Evolutionary conservation across 129 eudicot genomes (phyloP).

Genomic region (Flaveria sonorensis): DNA sequence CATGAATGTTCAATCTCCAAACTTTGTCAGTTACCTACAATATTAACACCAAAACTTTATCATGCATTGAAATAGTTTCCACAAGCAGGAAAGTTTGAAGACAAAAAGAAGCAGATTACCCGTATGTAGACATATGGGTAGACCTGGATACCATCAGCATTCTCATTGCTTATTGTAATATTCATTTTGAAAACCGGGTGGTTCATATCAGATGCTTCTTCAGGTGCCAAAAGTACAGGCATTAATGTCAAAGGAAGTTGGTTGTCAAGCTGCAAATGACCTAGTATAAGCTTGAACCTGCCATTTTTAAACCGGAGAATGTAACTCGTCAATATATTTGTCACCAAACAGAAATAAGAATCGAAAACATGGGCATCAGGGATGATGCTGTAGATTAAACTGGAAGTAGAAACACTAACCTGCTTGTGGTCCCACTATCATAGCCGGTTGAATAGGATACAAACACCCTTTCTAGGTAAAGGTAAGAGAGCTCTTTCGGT

Average conservation of each 20-base stretch:
- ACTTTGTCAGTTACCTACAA: slow-evolving; percentile 76
- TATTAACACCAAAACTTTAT: slow-evolving; percentile 19
- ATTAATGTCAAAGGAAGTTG: slow-evolving; percentile 91
- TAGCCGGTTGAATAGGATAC: slow-evolving; percentile 89
- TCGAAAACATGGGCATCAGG: neutral
- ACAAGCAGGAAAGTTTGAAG: slow-evolving; percentile 15
- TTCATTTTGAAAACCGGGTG: slow-evolving; percentile 96
- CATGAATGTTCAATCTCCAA: slow-evolving; percentile 92
- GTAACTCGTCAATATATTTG: neutral
- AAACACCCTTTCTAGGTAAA: slow-evolving; percentile 77
- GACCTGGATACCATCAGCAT: slow-evolving; percentile 78
- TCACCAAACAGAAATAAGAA: slow-evolving; percentile 10
- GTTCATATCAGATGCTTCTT: slow-evolving; percentile 69
- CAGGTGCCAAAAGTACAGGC: slow-evolving; percentile 97
- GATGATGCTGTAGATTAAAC: neutral
- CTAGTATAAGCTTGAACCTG: slow-evolving; percentile 93
- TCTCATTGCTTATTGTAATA: slow-evolving; percentile 71
- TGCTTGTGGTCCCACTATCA: slow-evolving; percentile 88
- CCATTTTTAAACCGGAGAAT: slow-evolving; percentile 21
- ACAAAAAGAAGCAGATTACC: slow-evolving; percentile 47
- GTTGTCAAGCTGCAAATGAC: slow-evolving; percentile 89
- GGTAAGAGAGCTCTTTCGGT: slow-evolving; percentile 86
- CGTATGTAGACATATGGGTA: slow-evolving; percentile 85
- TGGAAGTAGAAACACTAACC: slow-evolving; percentile 44
- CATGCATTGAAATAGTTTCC: slow-evolving; percentile 9